These are phyloP conservation scores for Strigomonas culicis DNA, from an alignment of 208 protist species.

Conservation along the genomic window DNA sequence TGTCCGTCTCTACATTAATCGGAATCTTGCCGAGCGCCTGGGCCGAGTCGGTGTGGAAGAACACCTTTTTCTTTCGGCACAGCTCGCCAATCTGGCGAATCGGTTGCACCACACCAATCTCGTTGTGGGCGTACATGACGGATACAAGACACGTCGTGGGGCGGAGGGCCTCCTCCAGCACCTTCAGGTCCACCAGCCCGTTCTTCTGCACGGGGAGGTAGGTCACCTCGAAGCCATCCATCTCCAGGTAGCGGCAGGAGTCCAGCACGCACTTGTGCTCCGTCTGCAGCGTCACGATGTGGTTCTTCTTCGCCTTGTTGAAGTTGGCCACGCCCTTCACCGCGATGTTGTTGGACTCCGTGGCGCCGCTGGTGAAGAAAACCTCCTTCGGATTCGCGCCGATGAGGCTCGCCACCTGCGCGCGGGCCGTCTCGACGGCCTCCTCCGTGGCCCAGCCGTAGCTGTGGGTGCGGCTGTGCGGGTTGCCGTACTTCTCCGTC, in stretches of 20 bases:
- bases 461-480: conserved; percentile 97
- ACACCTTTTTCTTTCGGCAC: conserved; percentile 92
- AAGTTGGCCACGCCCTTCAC: conserved; percentile 99
- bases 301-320: conserved; percentile 96
- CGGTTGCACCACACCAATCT: conserved; percentile 98
- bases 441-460: conserved; percentile 97
- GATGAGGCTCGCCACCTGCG: conserved; percentile 91
- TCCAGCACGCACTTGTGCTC: conserved; percentile 99
- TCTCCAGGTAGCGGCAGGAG: conserved; percentile 96
- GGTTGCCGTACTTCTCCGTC: conserved; percentile 98
- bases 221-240: conserved; percentile 95
- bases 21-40: conserved; percentile 98
- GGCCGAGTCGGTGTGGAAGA: conserved; percentile 98
- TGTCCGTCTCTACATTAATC: conserved; percentile 96
- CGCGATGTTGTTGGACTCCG: conserved; percentile 99
- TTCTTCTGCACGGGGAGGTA: conserved; percentile 97
- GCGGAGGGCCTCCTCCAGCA: conserved; percentile 91
- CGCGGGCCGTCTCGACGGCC: conserved; percentile 94
- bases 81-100: conserved; percentile 95
- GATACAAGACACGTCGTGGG: conserved; percentile 96
- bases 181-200: conserved; percentile 95
- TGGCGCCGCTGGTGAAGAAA: conserved; percentile 99
- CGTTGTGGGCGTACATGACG: conserved; percentile 99
- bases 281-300: conserved; percentile 97
- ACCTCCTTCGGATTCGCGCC: conserved; percentile 97